Conservation (phyloP, 1,139 yeast genomes). For the Blastobotrys elegans region DNA sequence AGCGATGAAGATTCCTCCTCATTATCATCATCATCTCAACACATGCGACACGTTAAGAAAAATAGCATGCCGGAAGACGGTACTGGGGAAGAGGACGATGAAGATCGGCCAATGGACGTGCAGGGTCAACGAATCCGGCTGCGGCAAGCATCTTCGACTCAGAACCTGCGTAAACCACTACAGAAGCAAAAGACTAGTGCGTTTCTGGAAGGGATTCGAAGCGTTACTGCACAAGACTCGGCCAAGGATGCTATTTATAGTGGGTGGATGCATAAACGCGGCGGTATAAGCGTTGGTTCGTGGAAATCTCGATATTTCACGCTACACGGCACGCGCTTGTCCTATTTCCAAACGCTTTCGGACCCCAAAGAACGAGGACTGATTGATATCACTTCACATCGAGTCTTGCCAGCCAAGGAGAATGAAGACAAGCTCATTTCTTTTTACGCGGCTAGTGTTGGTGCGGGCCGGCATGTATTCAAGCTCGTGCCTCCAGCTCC, state of each 20-base stretch:
- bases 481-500: constrained; percentile 97
- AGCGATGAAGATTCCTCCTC: not conserved
- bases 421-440: constrained; percentile 74
- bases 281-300: constrained; percentile 75
- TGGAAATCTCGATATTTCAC: constrained; percentile 92
- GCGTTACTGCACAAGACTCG: constrained; percentile 72
- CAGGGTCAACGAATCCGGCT: constrained; percentile 20
- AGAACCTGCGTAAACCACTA: constrained; percentile 25
- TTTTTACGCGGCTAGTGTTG: constrained; percentile 86
- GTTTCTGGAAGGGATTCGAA: constrained; percentile 85
- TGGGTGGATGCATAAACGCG: constrained; percentile 96
- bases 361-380: constrained; percentile 87
- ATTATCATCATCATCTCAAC: not conserved
- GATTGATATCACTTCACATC: constrained; percentile 92
- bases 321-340: constrained; percentile 85
- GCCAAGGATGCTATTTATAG: constrained; percentile 68
- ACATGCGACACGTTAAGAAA: not conserved
- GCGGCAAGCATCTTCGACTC: constrained; percentile 28
- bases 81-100: not conserved
- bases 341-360: constrained; percentile 75
- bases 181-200: constrained; percentile 66
- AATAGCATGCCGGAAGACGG: constrained; percentile 5
- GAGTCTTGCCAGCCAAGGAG: constrained; percentile 75
- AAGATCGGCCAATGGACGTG: not conserved
- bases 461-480: constrained; percentile 88